Percentiles rank a stretch among this genome's conserved stretches.
Evolutionary conservation across 176 grass and related monocot genomes (phyloP).

Genomic region (Urochloa ruziziensis): DNA sequence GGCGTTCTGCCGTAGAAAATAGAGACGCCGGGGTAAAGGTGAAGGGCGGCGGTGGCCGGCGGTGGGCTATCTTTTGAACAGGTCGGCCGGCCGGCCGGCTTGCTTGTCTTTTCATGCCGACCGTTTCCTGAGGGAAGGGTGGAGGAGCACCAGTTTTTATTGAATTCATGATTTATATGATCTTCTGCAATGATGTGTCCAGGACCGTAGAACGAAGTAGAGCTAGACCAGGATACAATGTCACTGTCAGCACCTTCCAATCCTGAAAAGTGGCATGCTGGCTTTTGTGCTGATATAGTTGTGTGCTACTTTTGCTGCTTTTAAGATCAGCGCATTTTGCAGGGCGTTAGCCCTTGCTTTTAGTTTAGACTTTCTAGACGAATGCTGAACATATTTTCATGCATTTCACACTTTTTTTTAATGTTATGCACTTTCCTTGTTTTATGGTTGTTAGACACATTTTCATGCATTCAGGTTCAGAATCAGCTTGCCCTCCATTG

Average conservation of each 20-base stretch:
- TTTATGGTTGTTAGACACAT: background rate
- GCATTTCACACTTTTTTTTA: background rate
- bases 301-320: background rate
- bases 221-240: background rate
- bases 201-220: background rate
- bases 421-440: background rate
- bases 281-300: background rate
- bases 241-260: background rate
- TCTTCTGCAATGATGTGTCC: background rate
- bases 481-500: background rate
- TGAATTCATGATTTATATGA: background rate
- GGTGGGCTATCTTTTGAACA: background rate
- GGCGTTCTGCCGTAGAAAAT: background rate
- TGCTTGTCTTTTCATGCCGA: background rate
- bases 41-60: background rate
- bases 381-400: background rate
- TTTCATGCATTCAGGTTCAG: background rate
- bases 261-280: slow-evolving; percentile 22
- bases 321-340: background rate
- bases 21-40: background rate
- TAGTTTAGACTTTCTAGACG: background rate
- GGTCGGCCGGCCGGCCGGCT: background rate
- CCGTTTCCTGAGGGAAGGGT: background rate
- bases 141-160: background rate
- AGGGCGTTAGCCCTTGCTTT: background rate